phyloP scores from a whole-genome alignment of 2,329 filamentous ascomycete genomes.

The Paecilomyces formosus region DNA sequence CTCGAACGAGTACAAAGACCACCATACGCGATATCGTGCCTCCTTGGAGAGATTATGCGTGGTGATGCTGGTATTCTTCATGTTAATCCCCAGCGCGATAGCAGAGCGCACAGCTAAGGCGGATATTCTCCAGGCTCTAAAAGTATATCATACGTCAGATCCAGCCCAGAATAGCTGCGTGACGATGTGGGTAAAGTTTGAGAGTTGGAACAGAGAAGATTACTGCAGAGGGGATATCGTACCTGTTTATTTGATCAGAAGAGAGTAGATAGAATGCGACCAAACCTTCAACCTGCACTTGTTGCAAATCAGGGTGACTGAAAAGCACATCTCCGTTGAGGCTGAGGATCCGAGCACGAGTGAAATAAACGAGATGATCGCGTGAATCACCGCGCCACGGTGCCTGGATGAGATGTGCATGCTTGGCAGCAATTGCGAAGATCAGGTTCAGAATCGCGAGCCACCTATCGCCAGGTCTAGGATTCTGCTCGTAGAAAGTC shows the following conservation, averaged over 20 bases:
- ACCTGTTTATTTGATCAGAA: constrained; percentile 39
- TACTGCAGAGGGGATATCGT: background rate
- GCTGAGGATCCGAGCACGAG: constrained; percentile 35
- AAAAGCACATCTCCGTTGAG: constrained; percentile 37
- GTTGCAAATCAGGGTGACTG: constrained; percentile 38
- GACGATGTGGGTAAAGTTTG: background rate
- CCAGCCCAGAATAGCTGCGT: background rate
- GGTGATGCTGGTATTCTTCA: constrained; percentile 32
- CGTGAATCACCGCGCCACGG: constrained; percentile 34
- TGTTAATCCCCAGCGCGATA: constrained; percentile 37
- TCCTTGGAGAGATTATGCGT: constrained; percentile 35
- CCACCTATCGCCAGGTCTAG: constrained; percentile 32
- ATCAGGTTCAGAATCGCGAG: constrained; percentile 41
- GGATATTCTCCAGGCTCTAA: constrained; percentile 35
- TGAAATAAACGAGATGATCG: constrained; percentile 39
- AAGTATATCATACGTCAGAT: constrained; percentile 1
- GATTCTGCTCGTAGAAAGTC: constrained; percentile 28
- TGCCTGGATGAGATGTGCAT: constrained; percentile 35
- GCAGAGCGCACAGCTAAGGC: constrained; percentile 37
- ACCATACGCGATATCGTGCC: constrained; percentile 40
- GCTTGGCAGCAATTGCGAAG: constrained; percentile 37
- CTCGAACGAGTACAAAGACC: constrained; percentile 38
- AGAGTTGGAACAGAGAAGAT: background rate
- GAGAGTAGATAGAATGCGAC: constrained; percentile 37
- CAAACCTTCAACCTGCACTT: constrained; percentile 37